Base-by-base conservation (phyloP, 208 protist species). In the Leishmania arabica region DNA sequence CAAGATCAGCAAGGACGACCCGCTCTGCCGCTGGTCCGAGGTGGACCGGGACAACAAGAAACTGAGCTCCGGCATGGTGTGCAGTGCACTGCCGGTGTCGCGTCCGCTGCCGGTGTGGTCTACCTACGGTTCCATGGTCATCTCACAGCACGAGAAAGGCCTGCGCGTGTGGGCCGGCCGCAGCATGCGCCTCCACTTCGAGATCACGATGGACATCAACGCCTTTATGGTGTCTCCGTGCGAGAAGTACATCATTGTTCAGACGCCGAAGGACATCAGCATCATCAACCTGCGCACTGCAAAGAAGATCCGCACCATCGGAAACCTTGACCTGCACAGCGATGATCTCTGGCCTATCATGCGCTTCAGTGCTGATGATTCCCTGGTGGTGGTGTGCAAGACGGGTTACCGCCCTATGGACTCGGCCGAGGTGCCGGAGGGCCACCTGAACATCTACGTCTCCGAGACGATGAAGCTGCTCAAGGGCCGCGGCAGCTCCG, bases 241-340 rank as follows among this genome's bases (percentile, higher is more conserved):
- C 70, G 95, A 98, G 86, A 94, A 95, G 84, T 98, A 95, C 83
- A 92, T 98, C 72, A 92, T 98, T 66, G 85, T 96, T 34, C 92
- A 95, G 75, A 96, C 92, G 11, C 68, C 88, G 40, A 95, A 95
- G 76, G 93, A 97, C 78, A 81, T 97, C 54, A 92, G 88, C 84
- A 88, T 98, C 56, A 93, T 88, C 81, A 93, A 98, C 85, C 85
- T 98, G 40, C 88, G 86, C 81, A 90, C 88, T 0, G 92, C 95
- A 1, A 94, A 92, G 76, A 93, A 92, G 82, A 96, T 98, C 78
- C 93, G 91, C 68, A 94, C 90, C 4, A 89, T 98, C 40, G 89
- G 89, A 42, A 93, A 92, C 80, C 91, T 97, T 17, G 93, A 96
- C 80, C 90, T 96, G 70, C 84, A 92, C 81, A 90, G 86, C 68